Conservation (phyloP, 2,329 filamentous ascomycete species). For the Camillea tinctor region DNA sequence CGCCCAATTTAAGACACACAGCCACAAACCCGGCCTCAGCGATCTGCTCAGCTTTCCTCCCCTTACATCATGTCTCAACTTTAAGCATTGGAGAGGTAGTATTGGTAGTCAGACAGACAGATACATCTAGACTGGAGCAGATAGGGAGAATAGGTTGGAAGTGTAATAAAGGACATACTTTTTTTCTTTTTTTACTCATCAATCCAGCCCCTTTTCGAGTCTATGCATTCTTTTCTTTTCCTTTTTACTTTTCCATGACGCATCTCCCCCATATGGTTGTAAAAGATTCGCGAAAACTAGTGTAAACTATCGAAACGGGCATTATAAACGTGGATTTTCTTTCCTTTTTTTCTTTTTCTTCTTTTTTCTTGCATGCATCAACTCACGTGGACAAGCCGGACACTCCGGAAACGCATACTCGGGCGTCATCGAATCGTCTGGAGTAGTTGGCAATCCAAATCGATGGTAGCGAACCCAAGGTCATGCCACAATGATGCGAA, state of each 20-base stretch:
- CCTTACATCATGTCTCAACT: not conserved
- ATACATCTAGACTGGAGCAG: too few species aligned
- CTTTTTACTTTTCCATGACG: constrained; percentile 13
- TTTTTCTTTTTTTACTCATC: too few species aligned
- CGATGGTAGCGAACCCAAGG: not conserved
- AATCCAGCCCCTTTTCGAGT: too few species aligned
- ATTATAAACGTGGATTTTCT: constrained; percentile 70
- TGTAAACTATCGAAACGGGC: constrained; percentile 60
- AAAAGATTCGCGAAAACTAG: constrained; percentile 44
- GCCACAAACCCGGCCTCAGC: not conserved
- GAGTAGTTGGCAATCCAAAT: not conserved
- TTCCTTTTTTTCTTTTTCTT: constrained; percentile 56
- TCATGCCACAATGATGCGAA: not conserved
- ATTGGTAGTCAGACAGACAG: not conserved
- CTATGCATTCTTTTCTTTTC: too few species aligned
- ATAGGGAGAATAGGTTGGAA: not conserved
- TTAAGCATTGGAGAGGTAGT: not conserved
- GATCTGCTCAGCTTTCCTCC: not conserved
- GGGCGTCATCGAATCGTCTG: not conserved
- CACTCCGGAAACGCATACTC: not conserved
- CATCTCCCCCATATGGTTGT: not conserved
- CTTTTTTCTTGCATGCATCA: constrained; percentile 27
- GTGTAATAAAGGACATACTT: not conserved
- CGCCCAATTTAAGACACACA: not conserved
- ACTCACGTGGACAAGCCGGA: not conserved